A percentile compares a stretch with the other conserved stretches of the same genome.
phyloP scores from a whole-genome alignment of 805 yeast species.

The Myxozyma neglecta region DNA sequence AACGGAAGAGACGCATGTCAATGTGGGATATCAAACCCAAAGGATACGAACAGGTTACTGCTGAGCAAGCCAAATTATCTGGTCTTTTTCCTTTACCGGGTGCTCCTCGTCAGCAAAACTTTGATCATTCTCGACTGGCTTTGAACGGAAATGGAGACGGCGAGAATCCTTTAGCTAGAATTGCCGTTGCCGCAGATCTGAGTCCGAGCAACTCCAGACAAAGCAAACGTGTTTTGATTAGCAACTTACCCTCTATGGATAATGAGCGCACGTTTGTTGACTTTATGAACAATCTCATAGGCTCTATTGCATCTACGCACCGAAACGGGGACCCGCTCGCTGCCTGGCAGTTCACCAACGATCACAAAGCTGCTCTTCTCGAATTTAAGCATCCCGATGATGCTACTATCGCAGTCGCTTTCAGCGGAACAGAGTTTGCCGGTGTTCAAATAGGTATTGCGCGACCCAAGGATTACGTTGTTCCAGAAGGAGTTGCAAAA shows the following conservation, averaged over 20 bases:
- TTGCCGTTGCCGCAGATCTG: conserved; percentile 20
- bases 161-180: conserved; percentile 14
- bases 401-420: conserved; percentile 57
- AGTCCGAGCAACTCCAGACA: conserved; percentile 30
- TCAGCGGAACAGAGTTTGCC: conserved; percentile 41
- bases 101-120: conserved; percentile 42
- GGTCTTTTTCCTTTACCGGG: conserved; percentile 81
- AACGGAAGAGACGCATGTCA: conserved; percentile 52
- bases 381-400: conserved; percentile 52
- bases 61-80: conserved; percentile 73
- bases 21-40: conserved; percentile 72
- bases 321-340: conserved; percentile 11
- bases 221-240: conserved; percentile 29
- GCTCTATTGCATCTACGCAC: conserved; percentile 18
- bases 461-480: conserved; percentile 52
- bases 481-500: conserved; percentile 35
- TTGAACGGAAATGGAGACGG: conserved; percentile 7
- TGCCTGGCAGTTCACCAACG: conserved; percentile 24
- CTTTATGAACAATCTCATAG: conserved; percentile 24
- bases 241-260: conserved; percentile 20
- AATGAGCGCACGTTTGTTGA: conserved; percentile 17
- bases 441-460: conserved; percentile 38
- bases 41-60: conserved; percentile 71
- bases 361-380: conserved; percentile 44
- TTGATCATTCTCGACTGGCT: conserved; percentile 19